These are phyloP conservation scores for Saccharomyces kudriavzevii DNA, from an alignment of 805 yeast species.

Conservation along the genomic window DNA sequence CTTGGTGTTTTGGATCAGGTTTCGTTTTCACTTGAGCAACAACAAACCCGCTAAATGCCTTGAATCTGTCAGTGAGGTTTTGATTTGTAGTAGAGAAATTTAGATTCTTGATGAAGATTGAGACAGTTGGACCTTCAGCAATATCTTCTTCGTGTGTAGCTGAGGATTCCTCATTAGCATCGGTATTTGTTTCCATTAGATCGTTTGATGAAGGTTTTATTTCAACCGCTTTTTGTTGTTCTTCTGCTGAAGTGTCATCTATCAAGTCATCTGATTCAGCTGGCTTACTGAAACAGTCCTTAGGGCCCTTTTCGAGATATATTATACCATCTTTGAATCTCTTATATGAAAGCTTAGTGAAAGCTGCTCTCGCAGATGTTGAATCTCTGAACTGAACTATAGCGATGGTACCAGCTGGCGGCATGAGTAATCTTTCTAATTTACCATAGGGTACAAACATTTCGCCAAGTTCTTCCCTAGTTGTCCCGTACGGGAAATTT, in stretches of 20 bases:
- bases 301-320: constrained; percentile 92
- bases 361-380: constrained; percentile 83
- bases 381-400: constrained; percentile 80
- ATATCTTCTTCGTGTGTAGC: constrained; percentile 31
- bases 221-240: constrained; percentile 31
- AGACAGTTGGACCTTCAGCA: constrained; percentile 67
- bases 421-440: constrained; percentile 74
- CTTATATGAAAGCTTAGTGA: constrained; percentile 77
- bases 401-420: constrained; percentile 94
- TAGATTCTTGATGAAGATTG: constrained; percentile 85
- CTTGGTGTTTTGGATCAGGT: constrained; percentile 71
- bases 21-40: constrained; percentile 78
- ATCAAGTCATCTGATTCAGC: constrained; percentile 36
- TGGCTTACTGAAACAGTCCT: constrained; percentile 59
- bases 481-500: constrained; percentile 85
- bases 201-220: constrained; percentile 21
- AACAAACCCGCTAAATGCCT: constrained; percentile 67
- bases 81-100: constrained; percentile 68
- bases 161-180: constrained; percentile 34
- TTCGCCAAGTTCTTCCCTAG: constrained; percentile 71
- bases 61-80: constrained; percentile 54
- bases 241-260: constrained; percentile 19
- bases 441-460: constrained; percentile 76
- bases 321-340: constrained; percentile 80
- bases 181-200: constrained; percentile 36